These are phyloP conservation scores for Suillus bovinus DNA, from an alignment of 768 basidiomycete genomes.

Conservation along the genomic window DNA sequence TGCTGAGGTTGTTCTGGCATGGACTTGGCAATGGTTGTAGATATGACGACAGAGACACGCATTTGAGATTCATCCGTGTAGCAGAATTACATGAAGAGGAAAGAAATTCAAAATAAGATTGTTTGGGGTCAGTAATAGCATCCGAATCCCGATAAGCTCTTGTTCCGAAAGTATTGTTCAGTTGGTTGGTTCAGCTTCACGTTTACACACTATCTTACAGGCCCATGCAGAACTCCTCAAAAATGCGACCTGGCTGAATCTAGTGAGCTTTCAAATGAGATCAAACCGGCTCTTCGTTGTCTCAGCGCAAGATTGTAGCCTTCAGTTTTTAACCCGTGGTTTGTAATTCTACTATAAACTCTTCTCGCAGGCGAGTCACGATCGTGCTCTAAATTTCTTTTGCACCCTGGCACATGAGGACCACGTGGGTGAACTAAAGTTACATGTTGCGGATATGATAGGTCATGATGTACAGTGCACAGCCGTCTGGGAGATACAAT, in stretches of 20 bases:
- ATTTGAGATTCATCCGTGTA: too few relatives aligned
- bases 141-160: neutral
- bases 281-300: neutral
- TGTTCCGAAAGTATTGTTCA: neutral
- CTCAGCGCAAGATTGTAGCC: slow-evolving; percentile 15
- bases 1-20: neutral
- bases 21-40: neutral
- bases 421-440: too few relatives aligned
- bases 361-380: slow-evolving; percentile 71
- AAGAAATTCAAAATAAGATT: too few relatives aligned
- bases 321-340: slow-evolving; percentile 59
- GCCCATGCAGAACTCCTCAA: neutral
- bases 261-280: neutral
- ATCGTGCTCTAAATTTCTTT: slow-evolving; percentile 45
- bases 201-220: neutral
- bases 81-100: too few relatives aligned
- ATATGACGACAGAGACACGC: neutral
- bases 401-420: too few relatives aligned
- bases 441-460: too few relatives aligned
- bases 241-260: neutral
- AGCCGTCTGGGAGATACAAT: too few relatives aligned
- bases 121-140: too few relatives aligned
- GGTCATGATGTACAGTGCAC: too few relatives aligned
- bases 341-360: slow-evolving; percentile 76
- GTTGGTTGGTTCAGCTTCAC: too few relatives aligned